A percentile compares a stretch with the other conserved stretches of the same genome.
phyloP scores from a whole-genome alignment of 139 green algal species.

The Edaphochlamys debaryana region DNA sequence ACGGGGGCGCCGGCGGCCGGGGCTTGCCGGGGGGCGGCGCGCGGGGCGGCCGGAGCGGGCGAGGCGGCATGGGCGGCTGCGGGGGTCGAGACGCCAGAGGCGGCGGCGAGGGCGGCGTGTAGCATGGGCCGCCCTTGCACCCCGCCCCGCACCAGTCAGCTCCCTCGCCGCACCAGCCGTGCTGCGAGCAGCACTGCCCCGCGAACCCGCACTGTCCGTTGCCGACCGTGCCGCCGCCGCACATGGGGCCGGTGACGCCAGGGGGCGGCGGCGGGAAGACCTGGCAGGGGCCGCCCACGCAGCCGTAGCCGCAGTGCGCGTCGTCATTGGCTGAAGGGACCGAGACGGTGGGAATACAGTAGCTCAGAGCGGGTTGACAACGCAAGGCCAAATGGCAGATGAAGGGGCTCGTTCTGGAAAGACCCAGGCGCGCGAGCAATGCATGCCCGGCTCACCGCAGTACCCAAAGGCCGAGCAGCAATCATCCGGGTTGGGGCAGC shows the following conservation, averaged over 20 bases:
- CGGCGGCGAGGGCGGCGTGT: background rate
- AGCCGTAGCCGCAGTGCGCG: conserved; percentile 1
- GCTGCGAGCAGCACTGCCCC: conserved; percentile 6
- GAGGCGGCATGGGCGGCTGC: background rate
- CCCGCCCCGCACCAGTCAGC: background rate
- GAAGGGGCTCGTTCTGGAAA: no score
- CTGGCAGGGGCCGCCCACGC: conserved; percentile 16
- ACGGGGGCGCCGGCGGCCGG: no score
- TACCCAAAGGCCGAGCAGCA: conserved; percentile 31
- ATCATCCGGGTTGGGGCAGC: background rate
- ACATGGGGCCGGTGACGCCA: background rate
- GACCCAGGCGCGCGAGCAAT: no score
- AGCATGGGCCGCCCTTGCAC: conserved; percentile 19
- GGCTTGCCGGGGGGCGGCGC: no score
- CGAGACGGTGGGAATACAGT: background rate
- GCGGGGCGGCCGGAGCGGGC: background rate
- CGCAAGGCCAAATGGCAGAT: no score
- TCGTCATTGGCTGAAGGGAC: background rate
- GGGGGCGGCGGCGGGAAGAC: background rate
- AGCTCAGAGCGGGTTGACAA: no score
- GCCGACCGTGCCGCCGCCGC: background rate
- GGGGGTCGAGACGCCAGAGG: background rate
- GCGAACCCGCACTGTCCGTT: background rate
- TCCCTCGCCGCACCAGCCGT: conserved; percentile 7
- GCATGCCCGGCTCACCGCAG: conserved; percentile 19